phyloP scores from a whole-genome alignment of 2,329 filamentous ascomycete genomes.

The Beauveria caledonica region DNA sequence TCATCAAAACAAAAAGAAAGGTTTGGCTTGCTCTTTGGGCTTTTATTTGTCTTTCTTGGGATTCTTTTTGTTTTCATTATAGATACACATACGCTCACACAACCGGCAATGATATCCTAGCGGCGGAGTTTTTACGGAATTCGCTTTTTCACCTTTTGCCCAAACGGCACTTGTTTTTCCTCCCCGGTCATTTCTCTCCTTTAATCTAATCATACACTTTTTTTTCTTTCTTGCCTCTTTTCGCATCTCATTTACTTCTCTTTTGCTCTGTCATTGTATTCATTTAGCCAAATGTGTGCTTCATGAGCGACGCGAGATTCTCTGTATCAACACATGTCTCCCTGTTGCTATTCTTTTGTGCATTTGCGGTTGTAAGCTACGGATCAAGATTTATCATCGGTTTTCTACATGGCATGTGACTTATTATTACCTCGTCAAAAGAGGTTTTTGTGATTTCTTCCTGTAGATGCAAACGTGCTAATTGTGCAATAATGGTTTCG shows the following conservation, averaged over 20 bases:
- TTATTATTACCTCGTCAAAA: not conserved
- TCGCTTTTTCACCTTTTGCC: not conserved
- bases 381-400: not conserved
- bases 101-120: slow-evolving; percentile 10
- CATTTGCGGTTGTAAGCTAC: too few relatives aligned
- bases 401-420: not conserved
- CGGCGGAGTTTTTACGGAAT: slow-evolving; percentile 8
- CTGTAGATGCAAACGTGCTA: not conserved
- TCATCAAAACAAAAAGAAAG: not conserved
- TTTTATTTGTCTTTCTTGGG: not conserved
- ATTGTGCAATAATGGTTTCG: not conserved
- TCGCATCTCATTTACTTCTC: not conserved
- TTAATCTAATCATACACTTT: not conserved
- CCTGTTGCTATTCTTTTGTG: too few relatives aligned
- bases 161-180: not conserved
- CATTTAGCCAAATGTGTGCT: too few relatives aligned
- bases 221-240: not conserved
- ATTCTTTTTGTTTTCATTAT: not conserved
- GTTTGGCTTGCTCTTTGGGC: not conserved
- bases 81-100: slow-evolving; percentile 1
- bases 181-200: not conserved
- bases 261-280: too few relatives aligned
- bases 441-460: not conserved
- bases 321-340: too few relatives aligned
- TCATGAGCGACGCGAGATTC: too few relatives aligned